Conservation (phyloP, 1,284 basidiomycete species). For the Cerrena zonata region DNA sequence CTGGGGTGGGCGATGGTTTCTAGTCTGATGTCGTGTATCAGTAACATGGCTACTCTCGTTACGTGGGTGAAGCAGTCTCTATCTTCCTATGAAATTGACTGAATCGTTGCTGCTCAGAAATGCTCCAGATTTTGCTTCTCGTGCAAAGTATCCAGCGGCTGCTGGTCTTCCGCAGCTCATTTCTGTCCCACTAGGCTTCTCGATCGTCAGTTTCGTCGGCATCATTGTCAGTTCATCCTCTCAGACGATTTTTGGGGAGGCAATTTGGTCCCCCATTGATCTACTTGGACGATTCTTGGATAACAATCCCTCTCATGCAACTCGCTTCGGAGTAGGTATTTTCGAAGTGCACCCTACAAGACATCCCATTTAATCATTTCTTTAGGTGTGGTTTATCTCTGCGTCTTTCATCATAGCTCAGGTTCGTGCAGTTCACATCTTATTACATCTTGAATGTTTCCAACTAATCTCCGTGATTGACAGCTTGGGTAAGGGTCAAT, state of each 20-base stretch:
- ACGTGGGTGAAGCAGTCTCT: conserved; percentile 37
- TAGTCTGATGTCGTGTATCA: conserved; percentile 73
- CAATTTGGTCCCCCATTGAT: conserved; percentile 78
- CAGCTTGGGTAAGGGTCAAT: not conserved
- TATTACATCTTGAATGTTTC: conserved; percentile 25
- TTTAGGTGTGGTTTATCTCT: conserved; percentile 69
- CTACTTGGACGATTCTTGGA: conserved; percentile 67
- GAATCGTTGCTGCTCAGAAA: conserved; percentile 41
- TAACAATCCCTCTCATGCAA: conserved; percentile 55
- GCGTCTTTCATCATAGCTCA: conserved; percentile 73
- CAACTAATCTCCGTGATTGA: not conserved
- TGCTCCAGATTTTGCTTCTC: conserved; percentile 74
- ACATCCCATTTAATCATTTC: not conserved
- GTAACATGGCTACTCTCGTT: conserved; percentile 73
- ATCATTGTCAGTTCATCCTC: conserved; percentile 80
- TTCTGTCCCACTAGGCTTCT: conserved; percentile 71
- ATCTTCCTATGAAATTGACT: conserved; percentile 7
- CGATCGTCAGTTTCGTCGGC: conserved; percentile 75
- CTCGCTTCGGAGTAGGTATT: conserved; percentile 59
- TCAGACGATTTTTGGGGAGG: conserved; percentile 70
- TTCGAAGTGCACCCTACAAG: too few relatives aligned
- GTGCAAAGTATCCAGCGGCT: conserved; percentile 60
- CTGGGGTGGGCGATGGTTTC: conserved; percentile 78
- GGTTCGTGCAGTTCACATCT: conserved; percentile 24
- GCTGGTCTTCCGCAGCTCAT: conserved; percentile 70